Percentiles rank a stretch among this genome's conserved stretches.
phyloP scores from a whole-genome alignment of 1,139 yeast genomes.

The Nematodospora anomalae region DNA sequence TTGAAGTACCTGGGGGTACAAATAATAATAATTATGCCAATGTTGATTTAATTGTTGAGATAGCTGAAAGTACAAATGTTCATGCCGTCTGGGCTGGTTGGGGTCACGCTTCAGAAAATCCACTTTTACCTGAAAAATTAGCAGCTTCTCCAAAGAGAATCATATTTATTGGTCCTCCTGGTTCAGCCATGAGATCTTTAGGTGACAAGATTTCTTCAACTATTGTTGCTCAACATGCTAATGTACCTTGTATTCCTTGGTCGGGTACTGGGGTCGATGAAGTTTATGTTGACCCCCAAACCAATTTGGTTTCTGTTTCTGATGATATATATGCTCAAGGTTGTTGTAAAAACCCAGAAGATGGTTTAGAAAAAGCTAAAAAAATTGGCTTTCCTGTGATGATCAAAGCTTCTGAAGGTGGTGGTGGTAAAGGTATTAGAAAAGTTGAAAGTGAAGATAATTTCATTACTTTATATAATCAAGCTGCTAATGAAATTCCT shows the following conservation, averaged over 20 bases:
- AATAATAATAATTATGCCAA: slow-evolving; percentile 97
- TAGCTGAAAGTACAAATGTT: slow-evolving; percentile 94
- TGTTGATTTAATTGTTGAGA: slow-evolving; percentile 93
- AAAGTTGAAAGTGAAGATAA: slow-evolving; percentile 80
- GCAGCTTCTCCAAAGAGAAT: slow-evolving; percentile 89
- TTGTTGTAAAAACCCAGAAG: slow-evolving; percentile 82
- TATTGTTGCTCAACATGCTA: slow-evolving; percentile 97
- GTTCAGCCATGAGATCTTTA: slow-evolving; percentile 97
- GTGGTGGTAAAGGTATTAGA: slow-evolving; percentile 98
- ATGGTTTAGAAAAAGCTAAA: slow-evolving; percentile 81
- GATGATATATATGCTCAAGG: slow-evolving; percentile 84
- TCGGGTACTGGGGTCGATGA: slow-evolving; percentile 95
- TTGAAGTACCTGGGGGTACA: slow-evolving; percentile 98
- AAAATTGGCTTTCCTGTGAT: slow-evolving; percentile 93
- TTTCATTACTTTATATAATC: slow-evolving; percentile 69
- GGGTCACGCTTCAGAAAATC: slow-evolving; percentile 99
- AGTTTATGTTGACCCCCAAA: slow-evolving; percentile 62
- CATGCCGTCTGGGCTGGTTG: slow-evolving; percentile 99
- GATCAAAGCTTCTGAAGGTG: slow-evolving; percentile 98
- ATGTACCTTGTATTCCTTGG: slow-evolving; percentile 99
- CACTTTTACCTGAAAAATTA: slow-evolving; percentile 85
- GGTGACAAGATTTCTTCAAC: slow-evolving; percentile 98
- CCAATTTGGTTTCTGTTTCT: slow-evolving; percentile 84
- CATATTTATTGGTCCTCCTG: slow-evolving; percentile 96
- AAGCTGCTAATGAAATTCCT: slow-evolving; percentile 92